Percentiles rank a stretch among this genome's conserved stretches.
phyloP scores from a whole-genome alignment of 2,329 filamentous ascomycete species.

The Diatrype stigma region DNA sequence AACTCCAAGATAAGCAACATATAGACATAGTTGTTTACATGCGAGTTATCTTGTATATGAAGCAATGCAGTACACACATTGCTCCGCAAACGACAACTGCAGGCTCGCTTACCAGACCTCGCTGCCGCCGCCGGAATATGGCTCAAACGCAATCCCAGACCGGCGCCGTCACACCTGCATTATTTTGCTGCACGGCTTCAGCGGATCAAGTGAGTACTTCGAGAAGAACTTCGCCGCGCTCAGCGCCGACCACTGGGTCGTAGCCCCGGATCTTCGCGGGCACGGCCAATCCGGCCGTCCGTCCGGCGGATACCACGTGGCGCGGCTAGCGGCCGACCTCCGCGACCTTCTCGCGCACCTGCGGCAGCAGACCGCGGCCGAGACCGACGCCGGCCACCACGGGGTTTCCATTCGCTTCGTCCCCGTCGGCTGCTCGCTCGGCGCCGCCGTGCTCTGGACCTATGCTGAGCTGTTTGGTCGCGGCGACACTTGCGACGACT shows the following conservation, averaged over 20 bases:
- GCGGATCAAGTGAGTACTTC: slow-evolving; percentile 36
- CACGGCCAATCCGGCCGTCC: slow-evolving; percentile 30
- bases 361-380: slow-evolving; percentile 3
- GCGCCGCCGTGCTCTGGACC: slow-evolving; percentile 37
- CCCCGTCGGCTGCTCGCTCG: slow-evolving; percentile 36
- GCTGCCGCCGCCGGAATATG: slow-evolving; percentile 17
- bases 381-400: neutral
- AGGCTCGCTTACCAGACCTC: slow-evolving; percentile 32
- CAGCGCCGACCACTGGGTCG: slow-evolving; percentile 27
- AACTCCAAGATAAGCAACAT: too few relatives aligned
- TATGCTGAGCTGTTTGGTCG: slow-evolving; percentile 37
- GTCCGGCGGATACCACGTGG: slow-evolving; percentile 35
- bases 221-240: slow-evolving; percentile 29
- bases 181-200: slow-evolving; percentile 37
- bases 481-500: slow-evolving; percentile 21
- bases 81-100: slow-evolving; percentile 30
- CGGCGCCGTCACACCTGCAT: slow-evolving; percentile 22
- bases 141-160: slow-evolving; percentile 2
- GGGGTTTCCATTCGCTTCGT: slow-evolving; percentile 17
- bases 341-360: slow-evolving; percentile 27
- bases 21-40: too few relatives aligned
- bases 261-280: slow-evolving; percentile 36
- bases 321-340: slow-evolving; percentile 35
- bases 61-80: slow-evolving; percentile 26
- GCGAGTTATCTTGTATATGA: too few relatives aligned